These are phyloP conservation scores for Coemansia sp. DNA, from an alignment of 192 early-diverging fungal genomes.

Conservation along the genomic window DNA sequence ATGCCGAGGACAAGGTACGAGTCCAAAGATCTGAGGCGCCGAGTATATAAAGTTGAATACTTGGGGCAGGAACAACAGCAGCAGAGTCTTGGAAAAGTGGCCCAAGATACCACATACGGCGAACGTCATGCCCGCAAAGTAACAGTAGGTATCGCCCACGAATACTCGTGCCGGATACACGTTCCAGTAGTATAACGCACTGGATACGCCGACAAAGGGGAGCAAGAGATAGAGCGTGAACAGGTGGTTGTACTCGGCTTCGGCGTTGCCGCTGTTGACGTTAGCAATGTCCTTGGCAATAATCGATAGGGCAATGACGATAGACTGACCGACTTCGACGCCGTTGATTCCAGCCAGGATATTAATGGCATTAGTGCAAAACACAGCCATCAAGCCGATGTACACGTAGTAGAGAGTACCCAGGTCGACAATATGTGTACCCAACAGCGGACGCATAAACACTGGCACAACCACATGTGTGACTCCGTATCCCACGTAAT, in stretches of 20 bases:
- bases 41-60: slow-evolving; percentile 98
- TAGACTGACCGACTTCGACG: slow-evolving; percentile 90
- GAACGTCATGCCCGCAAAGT: slow-evolving; percentile 99
- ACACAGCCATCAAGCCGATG: slow-evolving; percentile 85
- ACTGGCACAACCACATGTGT: slow-evolving; percentile 89
- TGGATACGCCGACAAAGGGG: slow-evolving; percentile 88
- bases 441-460: slow-evolving; percentile 73
- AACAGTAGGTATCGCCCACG: slow-evolving; percentile 96
- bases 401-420: slow-evolving; percentile 94
- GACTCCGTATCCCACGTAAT: slow-evolving; percentile 86
- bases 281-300: slow-evolving; percentile 56
- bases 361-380: slow-evolving; percentile 98
- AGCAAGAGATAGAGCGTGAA: slow-evolving; percentile 90
- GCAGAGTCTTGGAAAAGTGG: slow-evolving; percentile 90
- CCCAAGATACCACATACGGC: slow-evolving; percentile 95
- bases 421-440: slow-evolving; percentile 71
- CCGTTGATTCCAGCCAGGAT: slow-evolving; percentile 99
- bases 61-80: slow-evolving; percentile 95
- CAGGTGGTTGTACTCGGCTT: slow-evolving; percentile 78
- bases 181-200: slow-evolving; percentile 84
- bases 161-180: slow-evolving; percentile 92
- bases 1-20: slow-evolving; percentile 96
- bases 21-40: slow-evolving; percentile 88
- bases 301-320: slow-evolving; percentile 89
- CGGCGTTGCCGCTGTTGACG: slow-evolving; percentile 39